These are phyloP conservation scores for Solanum hybrid DNA, from an alignment of 305 asterid species.

Conservation along the genomic window DNA sequence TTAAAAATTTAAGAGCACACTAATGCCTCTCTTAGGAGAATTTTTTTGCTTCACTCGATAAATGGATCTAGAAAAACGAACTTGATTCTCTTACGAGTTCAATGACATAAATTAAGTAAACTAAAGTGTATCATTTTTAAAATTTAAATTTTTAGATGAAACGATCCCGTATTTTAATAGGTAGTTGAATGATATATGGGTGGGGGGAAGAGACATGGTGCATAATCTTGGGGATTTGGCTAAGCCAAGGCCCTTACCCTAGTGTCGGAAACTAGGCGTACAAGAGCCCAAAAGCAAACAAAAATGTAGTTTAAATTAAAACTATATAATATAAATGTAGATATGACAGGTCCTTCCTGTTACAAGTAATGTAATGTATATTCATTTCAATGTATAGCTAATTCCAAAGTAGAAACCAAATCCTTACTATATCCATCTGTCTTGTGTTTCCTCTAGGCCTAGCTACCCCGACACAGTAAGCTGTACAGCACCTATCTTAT, in stretches of 20 bases:
- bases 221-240: conserved; percentile 42
- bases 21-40: background rate
- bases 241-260: conserved; percentile 34
- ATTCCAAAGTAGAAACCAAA: conserved; percentile 17
- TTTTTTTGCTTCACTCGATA: too few relatives aligned
- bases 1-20: background rate
- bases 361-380: conserved; percentile 4
- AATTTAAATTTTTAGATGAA: background rate
- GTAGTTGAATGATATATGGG: background rate
- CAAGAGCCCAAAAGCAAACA: conserved; percentile 22
- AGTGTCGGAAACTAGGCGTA: conserved; percentile 48
- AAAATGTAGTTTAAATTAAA: conserved; percentile 3
- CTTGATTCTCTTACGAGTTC: too few relatives aligned
- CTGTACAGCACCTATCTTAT: conserved; percentile 17
- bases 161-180: background rate
- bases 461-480: conserved; percentile 27
- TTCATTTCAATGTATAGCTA: background rate
- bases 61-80: too few relatives aligned
- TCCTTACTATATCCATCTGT: conserved; percentile 17
- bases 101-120: too few relatives aligned
- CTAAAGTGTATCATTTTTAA: background rate
- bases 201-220: conserved; percentile 24
- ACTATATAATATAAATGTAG: background rate
- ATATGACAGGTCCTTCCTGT: conserved; percentile 43
- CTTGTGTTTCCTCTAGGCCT: conserved; percentile 15